Percentiles rank a stretch among this genome's conserved stretches.
Conservation (phyloP, 345 rosid genomes). For the Citrus sinensis region DVS_A1.0 CM039164.1:29163501-29164000, state of each 20-base stretch:
- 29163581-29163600: not conserved
- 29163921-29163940: not conserved
- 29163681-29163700: not conserved
- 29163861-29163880: not conserved
- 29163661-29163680: not conserved
- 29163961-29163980: conserved; percentile 58
- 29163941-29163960: not conserved
- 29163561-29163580: not conserved
- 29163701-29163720: not conserved
- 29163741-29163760: not conserved
- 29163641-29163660: not conserved
- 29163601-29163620: not conserved
- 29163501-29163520: not conserved
- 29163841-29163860: not conserved
- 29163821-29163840: not conserved
- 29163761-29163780: not conserved
- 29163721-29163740: not conserved
- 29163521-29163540: not conserved
- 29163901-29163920: not conserved
- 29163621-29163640: not conserved
- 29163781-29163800: not conserved
- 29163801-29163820: too few relatives aligned
- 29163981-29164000: conserved; percentile 74
- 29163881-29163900: not conserved
- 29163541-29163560: not conserved